phyloP scores from a whole-genome alignment of 1,284 basidiomycete genomes.

The Cystobasidium slooffiae region DNA sequence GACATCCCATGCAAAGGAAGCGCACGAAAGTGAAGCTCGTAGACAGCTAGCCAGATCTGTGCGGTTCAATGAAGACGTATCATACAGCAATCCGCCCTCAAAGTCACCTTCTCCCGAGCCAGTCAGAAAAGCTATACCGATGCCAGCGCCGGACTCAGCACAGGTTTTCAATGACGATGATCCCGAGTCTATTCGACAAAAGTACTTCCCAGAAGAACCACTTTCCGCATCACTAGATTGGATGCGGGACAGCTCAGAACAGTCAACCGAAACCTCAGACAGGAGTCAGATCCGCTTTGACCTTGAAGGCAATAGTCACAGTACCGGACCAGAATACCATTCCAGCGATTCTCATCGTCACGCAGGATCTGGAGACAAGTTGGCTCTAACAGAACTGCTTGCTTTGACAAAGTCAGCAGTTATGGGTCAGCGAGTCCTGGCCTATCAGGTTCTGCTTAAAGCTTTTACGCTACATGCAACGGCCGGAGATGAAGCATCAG shows the following conservation, averaged over 20 bases:
- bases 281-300: conserved; percentile 12
- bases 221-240: conserved; percentile 71
- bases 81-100: conserved; percentile 37
- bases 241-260: conserved; percentile 60
- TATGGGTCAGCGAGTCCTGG: conserved; percentile 23
- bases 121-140: conserved; percentile 5
- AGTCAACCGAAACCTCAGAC: neutral
- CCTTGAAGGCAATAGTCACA: conserved; percentile 8
- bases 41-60: neutral
- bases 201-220: conserved; percentile 75
- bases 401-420: conserved; percentile 33
- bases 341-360: conserved; percentile 16
- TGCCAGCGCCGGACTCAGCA: conserved; percentile 29
- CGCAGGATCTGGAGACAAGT: conserved; percentile 18
- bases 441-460: conserved; percentile 33
- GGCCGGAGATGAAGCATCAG: neutral
- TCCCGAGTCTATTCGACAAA: conserved; percentile 77
- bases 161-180: conserved; percentile 63
- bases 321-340: neutral
- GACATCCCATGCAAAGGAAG: neutral
- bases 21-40: neutral
- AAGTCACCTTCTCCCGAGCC: conserved; percentile 26
- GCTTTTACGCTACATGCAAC: neutral
- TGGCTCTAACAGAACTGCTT: conserved; percentile 20
- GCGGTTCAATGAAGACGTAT: conserved; percentile 36